Percentiles rank a stretch among this genome's conserved stretches.
These are phyloP conservation scores for Collybia nuda DNA, from an alignment of 768 basidiomycete species.

Conservation along the genomic window DNA sequence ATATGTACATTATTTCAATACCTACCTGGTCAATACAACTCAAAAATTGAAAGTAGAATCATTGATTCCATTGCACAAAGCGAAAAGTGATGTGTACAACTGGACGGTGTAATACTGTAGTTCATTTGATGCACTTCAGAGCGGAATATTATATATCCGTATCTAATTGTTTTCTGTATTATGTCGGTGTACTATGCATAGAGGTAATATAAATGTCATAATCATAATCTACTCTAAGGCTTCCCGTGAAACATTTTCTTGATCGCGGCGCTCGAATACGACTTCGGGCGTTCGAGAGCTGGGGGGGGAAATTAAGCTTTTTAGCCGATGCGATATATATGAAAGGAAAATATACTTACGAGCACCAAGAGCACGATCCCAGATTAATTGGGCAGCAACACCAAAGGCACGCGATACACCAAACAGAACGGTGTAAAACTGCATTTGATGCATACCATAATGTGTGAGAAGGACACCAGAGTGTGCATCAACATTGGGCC, in stretches of 20 bases:
- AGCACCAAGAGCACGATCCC: conserved; percentile 92
- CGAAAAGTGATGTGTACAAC: too few relatives aligned
- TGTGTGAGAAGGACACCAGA: conserved; percentile 87
- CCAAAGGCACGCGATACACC: conserved; percentile 95
- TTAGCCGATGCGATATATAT: not conserved
- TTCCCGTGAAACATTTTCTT: conserved; percentile 75
- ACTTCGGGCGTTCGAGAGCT: conserved; percentile 92
- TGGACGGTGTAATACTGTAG: too few relatives aligned
- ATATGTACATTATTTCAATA: too few relatives aligned
- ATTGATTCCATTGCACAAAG: too few relatives aligned
- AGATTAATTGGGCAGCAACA: conserved; percentile 86
- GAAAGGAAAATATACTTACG: conserved; percentile 47
- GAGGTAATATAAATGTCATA: conserved; percentile 1
- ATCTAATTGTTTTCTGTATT: too few relatives aligned
- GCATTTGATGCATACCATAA: conserved; percentile 87
- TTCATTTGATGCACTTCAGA: too few relatives aligned
- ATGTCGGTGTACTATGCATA: not conserved
- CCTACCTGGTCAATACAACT: too few relatives aligned
- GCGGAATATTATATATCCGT: too few relatives aligned
- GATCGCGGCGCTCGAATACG: conserved; percentile 81
- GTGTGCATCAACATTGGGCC: conserved; percentile 98
- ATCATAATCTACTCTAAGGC: conserved; percentile 6
- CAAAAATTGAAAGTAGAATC: too few relatives aligned
- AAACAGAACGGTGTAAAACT: conserved; percentile 97
- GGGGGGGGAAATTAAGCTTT: not conserved